phyloP scores from a whole-genome alignment of 441 rosid genomes.

The Viola pubescens region DNA sequence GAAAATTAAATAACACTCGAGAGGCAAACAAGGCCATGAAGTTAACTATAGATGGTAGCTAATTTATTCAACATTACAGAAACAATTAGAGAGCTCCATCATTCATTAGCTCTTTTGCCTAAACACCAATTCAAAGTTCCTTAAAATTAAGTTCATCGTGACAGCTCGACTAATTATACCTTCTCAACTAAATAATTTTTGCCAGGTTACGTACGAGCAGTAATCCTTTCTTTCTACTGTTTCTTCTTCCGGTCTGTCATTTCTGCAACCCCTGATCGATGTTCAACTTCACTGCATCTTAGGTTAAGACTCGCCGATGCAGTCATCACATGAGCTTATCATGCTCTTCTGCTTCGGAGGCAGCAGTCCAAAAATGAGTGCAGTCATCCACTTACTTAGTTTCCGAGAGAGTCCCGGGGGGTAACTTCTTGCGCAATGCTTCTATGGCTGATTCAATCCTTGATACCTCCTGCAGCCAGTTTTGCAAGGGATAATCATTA shows the following conservation, averaged over 20 bases:
- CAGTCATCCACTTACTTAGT: conserved; percentile 16
- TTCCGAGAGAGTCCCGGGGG: conserved; percentile 38
- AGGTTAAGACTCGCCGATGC: not conserved
- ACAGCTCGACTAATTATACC: not conserved
- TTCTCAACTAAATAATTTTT: conserved; percentile 4
- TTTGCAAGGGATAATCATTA: not conserved
- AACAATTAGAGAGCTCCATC: not conserved
- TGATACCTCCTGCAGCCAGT: conserved; percentile 40
- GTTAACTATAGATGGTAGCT: not conserved
- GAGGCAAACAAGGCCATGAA: not conserved
- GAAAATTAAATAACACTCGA: not conserved
- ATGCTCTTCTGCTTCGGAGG: conserved; percentile 13
- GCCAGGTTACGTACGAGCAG: not conserved
- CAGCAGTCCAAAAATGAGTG: conserved; percentile 2
- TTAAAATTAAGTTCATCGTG: not conserved
- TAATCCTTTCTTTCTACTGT: not conserved
- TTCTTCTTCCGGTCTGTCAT: not conserved
- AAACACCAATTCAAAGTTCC: conserved; percentile 8
- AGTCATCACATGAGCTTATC: conserved; percentile 5
- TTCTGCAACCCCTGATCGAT: not conserved
- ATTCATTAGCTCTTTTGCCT: conserved; percentile 1
- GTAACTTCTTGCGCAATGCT: conserved; percentile 53
- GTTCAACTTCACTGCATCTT: too few relatives aligned
- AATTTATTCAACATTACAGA: not conserved
- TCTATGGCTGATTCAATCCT: conserved; percentile 48